Evolutionary conservation across 129 eudicot species (phyloP), one percentile per base, ranked within the genome.

Genomic region (Artemisia argyi): DNA sequence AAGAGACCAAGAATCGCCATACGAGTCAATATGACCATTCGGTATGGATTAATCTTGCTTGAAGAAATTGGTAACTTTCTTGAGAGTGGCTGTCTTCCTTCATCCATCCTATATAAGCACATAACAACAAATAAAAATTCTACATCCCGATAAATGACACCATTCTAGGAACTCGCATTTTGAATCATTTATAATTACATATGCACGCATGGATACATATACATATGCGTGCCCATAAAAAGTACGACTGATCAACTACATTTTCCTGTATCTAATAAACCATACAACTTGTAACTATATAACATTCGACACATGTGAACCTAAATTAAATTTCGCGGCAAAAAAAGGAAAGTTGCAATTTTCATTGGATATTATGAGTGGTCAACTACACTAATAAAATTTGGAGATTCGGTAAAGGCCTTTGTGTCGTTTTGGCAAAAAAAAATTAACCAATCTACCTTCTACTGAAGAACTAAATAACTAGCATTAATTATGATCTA

Each of bases 1-100:
- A 92, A 92, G 72, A 92, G 83, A 3, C 91, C 94, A 58, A 92
- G 87, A 74, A 92, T 80, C 32, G 50, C 95, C 74, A 92, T 78
- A 57, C 98, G 96, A 11, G 81, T 32, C 66, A 92, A 69, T 76
- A 92, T 89, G 53, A 89, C 73, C 79, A 92, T 82, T 81, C 97
- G 78, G 84, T 92, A 92, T 44, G 97, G 97, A 72, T 67, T 92
- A 78, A 92, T 89, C 87, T 83, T 92, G 96, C 98, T 92, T 68
- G 98, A 89, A 66, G 98, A 78, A 76, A 92, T 89, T 0, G 98
- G 98, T 63, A 85, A 39, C 85, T 92, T 92, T 76, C 98, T 89
- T 15, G 98, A 92, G 18, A 92, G 94, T 54, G 98, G 98, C 49
- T 92, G 98, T 68, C 98, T 82, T 30, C 98, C 98, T 78, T 92